These are phyloP conservation scores for Diatrype stigma DNA, from an alignment of 2,329 filamentous ascomycete species.

Conservation along the genomic window DNA sequence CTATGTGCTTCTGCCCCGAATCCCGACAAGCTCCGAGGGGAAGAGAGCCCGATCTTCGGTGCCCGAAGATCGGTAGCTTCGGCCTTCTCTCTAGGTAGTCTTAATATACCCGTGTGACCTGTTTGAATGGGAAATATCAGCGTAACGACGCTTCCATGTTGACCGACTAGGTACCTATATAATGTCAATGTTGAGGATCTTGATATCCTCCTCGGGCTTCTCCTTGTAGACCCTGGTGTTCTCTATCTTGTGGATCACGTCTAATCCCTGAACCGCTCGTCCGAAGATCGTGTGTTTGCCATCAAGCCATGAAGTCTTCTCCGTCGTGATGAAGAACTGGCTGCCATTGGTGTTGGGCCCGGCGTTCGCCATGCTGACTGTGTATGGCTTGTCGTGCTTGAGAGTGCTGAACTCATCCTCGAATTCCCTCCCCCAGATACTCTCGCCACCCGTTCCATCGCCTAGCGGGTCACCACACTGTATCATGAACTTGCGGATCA, in stretches of 20 bases:
- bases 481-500: slow-evolving; percentile 99
- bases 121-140: neutral
- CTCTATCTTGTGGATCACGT: slow-evolving; percentile 95
- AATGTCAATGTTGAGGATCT: slow-evolving; percentile 83
- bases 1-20: too few species aligned
- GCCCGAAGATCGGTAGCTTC: too few species aligned
- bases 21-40: too few species aligned
- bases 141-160: neutral
- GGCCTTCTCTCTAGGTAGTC: neutral
- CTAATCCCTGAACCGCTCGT: slow-evolving; percentile 80
- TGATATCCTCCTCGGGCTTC: slow-evolving; percentile 95
- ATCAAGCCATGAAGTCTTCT: slow-evolving; percentile 94
- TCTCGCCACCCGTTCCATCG: slow-evolving; percentile 85
- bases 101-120: neutral
- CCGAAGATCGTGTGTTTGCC: slow-evolving; percentile 97
- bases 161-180: slow-evolving; percentile 29
- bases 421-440: slow-evolving; percentile 89
- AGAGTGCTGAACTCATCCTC: slow-evolving; percentile 90
- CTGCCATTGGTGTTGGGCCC: slow-evolving; percentile 92
- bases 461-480: slow-evolving; percentile 80
- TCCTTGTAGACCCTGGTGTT: slow-evolving; percentile 83
- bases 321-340: slow-evolving; percentile 98
- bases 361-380: slow-evolving; percentile 95
- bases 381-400: slow-evolving; percentile 94
- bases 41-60: too few species aligned